Evolutionary conservation across 2,329 filamentous ascomycete species (phyloP).

Genomic region (Diplodia sapinea): DNA sequence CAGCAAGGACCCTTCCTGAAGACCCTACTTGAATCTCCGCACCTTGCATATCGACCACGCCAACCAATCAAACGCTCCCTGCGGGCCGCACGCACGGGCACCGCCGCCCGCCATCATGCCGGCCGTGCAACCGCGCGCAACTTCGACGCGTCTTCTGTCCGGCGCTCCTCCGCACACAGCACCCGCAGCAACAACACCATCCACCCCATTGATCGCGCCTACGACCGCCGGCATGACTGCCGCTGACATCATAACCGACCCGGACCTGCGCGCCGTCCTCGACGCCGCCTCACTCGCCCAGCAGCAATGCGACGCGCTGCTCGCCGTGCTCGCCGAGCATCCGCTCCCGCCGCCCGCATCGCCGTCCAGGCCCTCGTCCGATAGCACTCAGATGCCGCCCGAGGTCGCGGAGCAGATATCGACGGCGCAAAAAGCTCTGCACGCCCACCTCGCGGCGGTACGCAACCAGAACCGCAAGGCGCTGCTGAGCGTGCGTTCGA

Average conservation of each 20-base stretch:
- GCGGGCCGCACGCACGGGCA: constrained; percentile 11
- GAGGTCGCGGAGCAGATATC: constrained; percentile 65
- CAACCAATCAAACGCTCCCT: constrained; percentile 3
- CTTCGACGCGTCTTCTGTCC: not conserved
- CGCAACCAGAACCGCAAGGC: constrained; percentile 84
- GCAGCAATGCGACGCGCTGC: constrained; percentile 68
- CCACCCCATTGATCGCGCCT: not conserved
- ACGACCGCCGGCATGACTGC: constrained; percentile 26
- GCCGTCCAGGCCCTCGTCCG: constrained; percentile 35
- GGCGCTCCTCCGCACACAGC: not conserved
- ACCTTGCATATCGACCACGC: not conserved
- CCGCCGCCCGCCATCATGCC: constrained; percentile 13
- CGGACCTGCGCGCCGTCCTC: constrained; percentile 70
- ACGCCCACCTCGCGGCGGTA: constrained; percentile 63
- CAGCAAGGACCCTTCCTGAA: not conserved
- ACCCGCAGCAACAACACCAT: not conserved
- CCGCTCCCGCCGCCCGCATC: constrained; percentile 33
- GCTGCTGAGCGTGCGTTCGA: constrained; percentile 79
- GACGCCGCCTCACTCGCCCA: constrained; percentile 75
- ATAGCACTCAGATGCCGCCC: constrained; percentile 51
- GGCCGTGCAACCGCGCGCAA: constrained; percentile 6
- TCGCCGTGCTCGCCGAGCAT: constrained; percentile 62
- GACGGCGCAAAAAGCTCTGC: constrained; percentile 79
- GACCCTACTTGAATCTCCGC: not conserved
- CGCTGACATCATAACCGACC: constrained; percentile 63